Evolutionary conservation across 108 stramenopile species (phyloP).

Genomic region (Seminavis robusta): DNA sequence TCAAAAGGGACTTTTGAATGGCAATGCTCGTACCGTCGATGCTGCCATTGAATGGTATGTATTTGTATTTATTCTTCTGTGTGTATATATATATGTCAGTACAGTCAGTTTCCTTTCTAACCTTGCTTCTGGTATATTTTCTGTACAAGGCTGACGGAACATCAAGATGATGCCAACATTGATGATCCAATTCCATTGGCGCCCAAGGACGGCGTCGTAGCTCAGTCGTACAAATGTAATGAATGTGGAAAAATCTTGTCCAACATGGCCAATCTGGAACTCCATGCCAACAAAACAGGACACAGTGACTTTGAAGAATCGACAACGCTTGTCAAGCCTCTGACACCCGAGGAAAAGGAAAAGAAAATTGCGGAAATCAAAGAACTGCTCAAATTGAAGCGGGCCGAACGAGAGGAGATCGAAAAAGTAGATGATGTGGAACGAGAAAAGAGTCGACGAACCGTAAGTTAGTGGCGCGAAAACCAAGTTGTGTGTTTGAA

Average conservation of each 20-base stretch:
- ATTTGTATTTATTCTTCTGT: no score
- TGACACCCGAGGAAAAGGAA: conserved; percentile 92
- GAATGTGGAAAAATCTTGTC: conserved; percentile 77
- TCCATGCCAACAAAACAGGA: conserved; percentile 89
- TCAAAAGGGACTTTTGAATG: conserved; percentile 82
- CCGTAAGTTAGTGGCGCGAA: conserved; percentile 68
- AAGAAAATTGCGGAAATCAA: conserved; percentile 88
- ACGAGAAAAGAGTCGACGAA: conserved; percentile 80
- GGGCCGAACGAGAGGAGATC: conserved; percentile 74
- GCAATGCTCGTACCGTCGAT: conserved; percentile 75
- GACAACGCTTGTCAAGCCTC: conserved; percentile 59
- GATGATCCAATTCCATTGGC: conserved; percentile 82
- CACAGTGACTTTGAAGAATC: conserved; percentile 91
- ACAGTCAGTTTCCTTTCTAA: no score
- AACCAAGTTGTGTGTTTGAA: conserved; percentile 54
- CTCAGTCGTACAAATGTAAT: conserved; percentile 87
- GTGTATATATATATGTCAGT: no score
- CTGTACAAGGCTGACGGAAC: conserved; percentile 80
- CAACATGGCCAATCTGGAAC: conserved; percentile 85
- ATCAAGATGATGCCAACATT: conserved; percentile 93
- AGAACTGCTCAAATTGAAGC: conserved; percentile 69
- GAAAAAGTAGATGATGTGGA: conserved; percentile 88
- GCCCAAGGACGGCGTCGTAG: conserved; percentile 28
- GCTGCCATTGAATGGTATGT: conserved; percentile 97
- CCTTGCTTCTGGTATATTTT: no score